Conservation (phyloP, 2,329 filamentous ascomycete genomes). For the Ophiostoma angusticollis region DNA sequence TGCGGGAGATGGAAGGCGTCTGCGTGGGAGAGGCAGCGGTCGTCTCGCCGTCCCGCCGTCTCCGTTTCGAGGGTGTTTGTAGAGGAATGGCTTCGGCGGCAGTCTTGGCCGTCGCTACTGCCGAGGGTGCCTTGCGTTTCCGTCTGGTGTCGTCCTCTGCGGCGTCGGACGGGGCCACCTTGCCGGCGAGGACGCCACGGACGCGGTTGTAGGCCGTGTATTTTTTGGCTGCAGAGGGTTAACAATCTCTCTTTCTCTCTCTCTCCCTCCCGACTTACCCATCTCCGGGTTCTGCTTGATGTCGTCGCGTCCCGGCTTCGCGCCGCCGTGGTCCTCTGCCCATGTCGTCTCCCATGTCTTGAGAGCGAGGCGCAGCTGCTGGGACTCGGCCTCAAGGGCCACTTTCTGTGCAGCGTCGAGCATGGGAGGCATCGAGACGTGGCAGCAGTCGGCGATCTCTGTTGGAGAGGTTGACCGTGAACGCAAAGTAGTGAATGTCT, state of each 20-base stretch:
- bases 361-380: constrained; percentile 51
- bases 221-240: constrained; percentile 45
- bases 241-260: too few relatives aligned
- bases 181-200: constrained; percentile 45
- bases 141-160: constrained; percentile 16
- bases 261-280: constrained; percentile 34
- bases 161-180: constrained; percentile 26
- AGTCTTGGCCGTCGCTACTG: constrained; percentile 10
- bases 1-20: constrained; percentile 44
- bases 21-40: constrained; percentile 14
- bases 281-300: constrained; percentile 63
- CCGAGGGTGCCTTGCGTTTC: constrained; percentile 27
- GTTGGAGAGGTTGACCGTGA: too few relatives aligned
- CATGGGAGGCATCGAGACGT: too few relatives aligned
- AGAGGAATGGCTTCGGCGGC: constrained; percentile 22
- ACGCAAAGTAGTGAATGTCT: too few relatives aligned
- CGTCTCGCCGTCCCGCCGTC: neutral
- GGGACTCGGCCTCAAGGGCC: constrained; percentile 36
- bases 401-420: constrained; percentile 36
- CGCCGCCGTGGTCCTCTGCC: constrained; percentile 46
- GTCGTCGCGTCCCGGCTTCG: constrained; percentile 59
- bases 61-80: constrained; percentile 30
- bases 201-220: constrained; percentile 65
- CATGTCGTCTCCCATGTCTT: constrained; percentile 66
- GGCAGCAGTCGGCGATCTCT: neutral